Conservation (phyloP, 768 basidiomycete genomes). For the Saitozyma podzolica region DNA sequence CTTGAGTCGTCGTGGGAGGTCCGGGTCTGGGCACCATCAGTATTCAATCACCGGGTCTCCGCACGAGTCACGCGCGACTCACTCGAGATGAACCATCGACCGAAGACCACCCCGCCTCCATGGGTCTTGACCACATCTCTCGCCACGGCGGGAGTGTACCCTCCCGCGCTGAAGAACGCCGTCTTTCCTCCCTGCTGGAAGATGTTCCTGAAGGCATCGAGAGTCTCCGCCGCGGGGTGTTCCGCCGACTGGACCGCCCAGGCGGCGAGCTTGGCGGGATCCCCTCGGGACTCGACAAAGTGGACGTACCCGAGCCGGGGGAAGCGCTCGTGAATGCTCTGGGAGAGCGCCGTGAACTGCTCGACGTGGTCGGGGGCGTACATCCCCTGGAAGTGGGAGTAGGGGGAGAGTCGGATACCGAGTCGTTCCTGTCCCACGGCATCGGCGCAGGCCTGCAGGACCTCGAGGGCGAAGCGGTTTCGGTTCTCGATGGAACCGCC, state of each 20-base stretch:
- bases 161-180: conserved; percentile 26
- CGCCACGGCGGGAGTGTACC: conserved; percentile 21
- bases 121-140: conserved; percentile 13
- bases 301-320: conserved; percentile 28
- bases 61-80: neutral
- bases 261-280: conserved; percentile 16
- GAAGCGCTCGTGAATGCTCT: conserved; percentile 14
- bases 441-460: conserved; percentile 59
- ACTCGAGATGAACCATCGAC: conserved; percentile 27
- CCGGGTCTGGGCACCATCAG: conserved; percentile 16
- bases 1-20: conserved; percentile 28
- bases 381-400: conserved; percentile 58
- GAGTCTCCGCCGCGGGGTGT: conserved; percentile 11
- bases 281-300: conserved; percentile 24
- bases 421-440: conserved; percentile 62
- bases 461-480: conserved; percentile 61
- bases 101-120: conserved; percentile 20
- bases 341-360: conserved; percentile 7
- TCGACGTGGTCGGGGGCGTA: conserved; percentile 9
- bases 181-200: conserved; percentile 14
- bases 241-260: conserved; percentile 17
- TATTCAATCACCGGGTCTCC: neutral
- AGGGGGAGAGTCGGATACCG: conserved; percentile 64
- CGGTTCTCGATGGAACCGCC: conserved; percentile 69
- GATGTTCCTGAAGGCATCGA: neutral